phyloP scores from a whole-genome alignment of 768 basidiomycete genomes.

The Suillus spraguei region DNA sequence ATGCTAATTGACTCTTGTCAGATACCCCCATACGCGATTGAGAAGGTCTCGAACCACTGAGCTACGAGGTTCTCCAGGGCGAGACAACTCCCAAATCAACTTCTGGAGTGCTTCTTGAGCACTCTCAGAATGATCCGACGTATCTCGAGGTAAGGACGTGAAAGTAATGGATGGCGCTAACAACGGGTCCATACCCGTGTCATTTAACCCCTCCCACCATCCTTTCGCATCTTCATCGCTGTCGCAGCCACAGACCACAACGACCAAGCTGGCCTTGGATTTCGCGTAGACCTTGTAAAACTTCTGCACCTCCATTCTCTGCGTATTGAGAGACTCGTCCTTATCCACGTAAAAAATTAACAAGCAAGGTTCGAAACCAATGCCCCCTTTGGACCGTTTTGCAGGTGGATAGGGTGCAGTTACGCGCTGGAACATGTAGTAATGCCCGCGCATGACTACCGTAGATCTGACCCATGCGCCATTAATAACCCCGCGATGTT shows the following conservation, averaged over 20 bases:
- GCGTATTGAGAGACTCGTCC: neutral
- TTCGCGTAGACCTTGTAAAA: conserved; percentile 12
- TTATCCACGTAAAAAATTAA: conserved; percentile 13
- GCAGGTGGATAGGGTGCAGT: conserved; percentile 8
- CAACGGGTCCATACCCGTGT: neutral
- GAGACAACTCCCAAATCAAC: conserved; percentile 9
- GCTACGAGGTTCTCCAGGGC: neutral
- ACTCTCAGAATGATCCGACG: neutral
- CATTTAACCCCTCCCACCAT: conserved; percentile 12
- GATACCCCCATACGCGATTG: neutral
- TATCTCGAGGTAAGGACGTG: conserved; percentile 3
- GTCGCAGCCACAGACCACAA: conserved; percentile 12
- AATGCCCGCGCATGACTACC: conserved; percentile 7
- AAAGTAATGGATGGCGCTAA: neutral
- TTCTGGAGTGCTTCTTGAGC: conserved; percentile 1
- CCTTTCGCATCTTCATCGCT: conserved; percentile 12
- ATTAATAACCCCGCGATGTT: conserved; percentile 10
- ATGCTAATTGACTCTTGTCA: neutral
- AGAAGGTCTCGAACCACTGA: conserved; percentile 1
- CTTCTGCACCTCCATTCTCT: conserved; percentile 9
- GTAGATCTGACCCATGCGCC: conserved; percentile 9
- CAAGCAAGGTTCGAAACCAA: conserved; percentile 9
- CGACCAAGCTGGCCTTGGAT: conserved; percentile 2
- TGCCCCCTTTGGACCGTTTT: conserved; percentile 1
- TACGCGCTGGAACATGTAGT: conserved; percentile 13